Evolutionary conservation across 768 basidiomycete species (phyloP), one percentile per base, ranked within the genome.

Genomic region (Lanmaoa rubissima): DNA sequence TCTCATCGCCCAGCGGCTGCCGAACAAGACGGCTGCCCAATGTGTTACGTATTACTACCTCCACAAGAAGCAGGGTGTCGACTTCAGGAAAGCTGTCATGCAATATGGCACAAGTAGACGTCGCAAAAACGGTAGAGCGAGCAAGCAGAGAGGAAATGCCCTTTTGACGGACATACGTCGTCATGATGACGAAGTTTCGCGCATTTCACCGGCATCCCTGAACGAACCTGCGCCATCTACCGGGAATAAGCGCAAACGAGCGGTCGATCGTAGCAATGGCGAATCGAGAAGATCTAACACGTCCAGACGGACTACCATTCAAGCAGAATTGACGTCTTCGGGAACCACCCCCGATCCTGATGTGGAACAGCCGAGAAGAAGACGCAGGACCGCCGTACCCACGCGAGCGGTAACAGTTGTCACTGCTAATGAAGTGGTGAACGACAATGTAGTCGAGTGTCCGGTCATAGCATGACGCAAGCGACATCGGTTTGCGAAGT

Each of bases 21-120:
- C 88, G 5, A 80, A 92, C 78, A 98, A 97, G 79, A 87, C 91
- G 2, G 77, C 91, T 1, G 78, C 86, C 0, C 90, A 97, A 79
- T 97, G 94, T 68, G 90, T 98, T 45, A 83, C 88, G 48, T 96
- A 85, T 73, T 98, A 98, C 73, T 98, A 98, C 71, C 77, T 96
- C 49, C 91, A 94, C 75, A 98, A 98, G 80, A 93, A 94, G 75
- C 82, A 81, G 63, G 73, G 81, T 38, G 91, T 94, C 66, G 88
- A 94, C 73, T 95, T 94, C 74, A 84, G 90, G 54, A 83, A 86
- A 61, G 84, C 89, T 16, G 79, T 92, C 24, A 75, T 84, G 46
- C 82, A 81, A 62, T 81, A 83, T 60, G 86, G 83, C 14, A 82
- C 84, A 1, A 84, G 82, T 57, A 87, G 87, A 65, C 80, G 88